phyloP scores from a whole-genome alignment of 192 early-diverging fungal genomes.

The Gorgonomyces haynaldii region DNA sequence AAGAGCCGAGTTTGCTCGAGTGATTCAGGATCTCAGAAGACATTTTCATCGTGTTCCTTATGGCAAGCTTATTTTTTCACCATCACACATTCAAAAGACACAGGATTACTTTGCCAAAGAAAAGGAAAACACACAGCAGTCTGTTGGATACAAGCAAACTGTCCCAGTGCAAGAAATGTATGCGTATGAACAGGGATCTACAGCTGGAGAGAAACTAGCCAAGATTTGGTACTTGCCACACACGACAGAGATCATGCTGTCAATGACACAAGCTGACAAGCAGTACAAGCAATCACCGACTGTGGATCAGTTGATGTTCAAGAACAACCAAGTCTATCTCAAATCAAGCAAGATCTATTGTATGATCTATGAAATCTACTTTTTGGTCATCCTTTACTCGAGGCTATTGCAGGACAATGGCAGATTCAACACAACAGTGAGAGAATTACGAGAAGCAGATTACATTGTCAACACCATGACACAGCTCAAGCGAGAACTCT shows the following conservation, averaged over 20 bases:
- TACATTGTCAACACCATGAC: slow-evolving; percentile 34
- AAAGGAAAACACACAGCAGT: background rate
- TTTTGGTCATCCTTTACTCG: slow-evolving; percentile 21
- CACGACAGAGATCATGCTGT: slow-evolving; percentile 31
- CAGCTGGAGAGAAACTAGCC: slow-evolving; percentile 6
- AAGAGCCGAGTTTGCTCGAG: slow-evolving; percentile 29
- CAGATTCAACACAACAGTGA: slow-evolving; percentile 27
- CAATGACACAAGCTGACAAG: slow-evolving; percentile 14
- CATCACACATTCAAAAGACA: slow-evolving; percentile 21
- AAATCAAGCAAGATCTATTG: slow-evolving; percentile 26
- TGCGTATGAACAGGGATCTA: slow-evolving; percentile 3
- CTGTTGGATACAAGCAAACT: slow-evolving; percentile 6
- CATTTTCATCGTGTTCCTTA: slow-evolving; percentile 12
- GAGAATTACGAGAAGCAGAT: slow-evolving; percentile 29
- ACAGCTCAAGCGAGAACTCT: slow-evolving; percentile 36
- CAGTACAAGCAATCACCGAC: slow-evolving; percentile 12
- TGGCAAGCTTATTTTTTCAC: slow-evolving; percentile 26
- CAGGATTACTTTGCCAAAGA: slow-evolving; percentile 33
- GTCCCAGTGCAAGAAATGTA: slow-evolving; percentile 6
- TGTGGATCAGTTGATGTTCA: slow-evolving; percentile 18
- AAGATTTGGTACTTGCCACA: slow-evolving; percentile 45
- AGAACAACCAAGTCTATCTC: slow-evolving; percentile 22
- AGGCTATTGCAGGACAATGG: slow-evolving; percentile 36
- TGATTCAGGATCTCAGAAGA: slow-evolving; percentile 22
- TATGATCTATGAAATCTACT: slow-evolving; percentile 28